Conservation (phyloP, 768 basidiomycete species). For the Lyophyllum semitale region DNA sequence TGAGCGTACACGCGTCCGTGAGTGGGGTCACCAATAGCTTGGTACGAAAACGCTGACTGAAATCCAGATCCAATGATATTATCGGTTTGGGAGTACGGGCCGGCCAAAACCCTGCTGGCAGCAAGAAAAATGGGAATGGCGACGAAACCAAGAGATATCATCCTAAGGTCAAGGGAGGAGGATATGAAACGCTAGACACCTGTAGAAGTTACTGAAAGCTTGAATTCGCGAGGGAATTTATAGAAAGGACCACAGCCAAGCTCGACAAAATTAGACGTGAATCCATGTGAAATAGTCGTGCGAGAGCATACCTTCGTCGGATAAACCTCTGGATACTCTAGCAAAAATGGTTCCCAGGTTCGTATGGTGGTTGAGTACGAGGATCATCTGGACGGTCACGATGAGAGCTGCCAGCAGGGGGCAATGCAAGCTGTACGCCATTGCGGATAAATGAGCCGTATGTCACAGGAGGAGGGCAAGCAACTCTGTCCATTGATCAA, state of each 20-base stretch:
- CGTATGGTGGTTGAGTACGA: neutral
- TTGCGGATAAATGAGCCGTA: conserved; percentile 1
- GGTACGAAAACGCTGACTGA: conserved; percentile 48
- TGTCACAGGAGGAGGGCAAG: neutral
- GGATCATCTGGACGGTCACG: conserved; percentile 11
- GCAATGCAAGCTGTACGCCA: neutral
- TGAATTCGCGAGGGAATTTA: neutral
- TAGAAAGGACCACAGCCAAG: neutral
- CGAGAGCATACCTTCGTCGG: neutral
- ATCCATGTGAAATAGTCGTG: neutral
- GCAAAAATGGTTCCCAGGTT: neutral
- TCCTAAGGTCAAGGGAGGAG: neutral
- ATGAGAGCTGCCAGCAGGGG: neutral
- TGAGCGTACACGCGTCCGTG: conserved; percentile 60
- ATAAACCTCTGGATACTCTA: neutral
- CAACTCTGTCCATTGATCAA: neutral
- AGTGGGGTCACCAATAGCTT: conserved; percentile 61
- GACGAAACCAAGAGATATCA: neutral
- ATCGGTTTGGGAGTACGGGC: conserved; percentile 46
- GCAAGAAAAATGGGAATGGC: conserved; percentile 13
- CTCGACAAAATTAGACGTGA: neutral
- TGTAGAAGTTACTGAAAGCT: neutral
- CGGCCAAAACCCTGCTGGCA: conserved; percentile 33
- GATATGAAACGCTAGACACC: neutral
- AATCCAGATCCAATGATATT: conserved; percentile 50